A percentile compares a stretch with the other conserved stretches of the same genome.
These are phyloP conservation scores for Amoeboaphelidium protococcarum DNA, from an alignment of 371 early-diverging fungal genomes.

Conservation along the genomic window DNA sequence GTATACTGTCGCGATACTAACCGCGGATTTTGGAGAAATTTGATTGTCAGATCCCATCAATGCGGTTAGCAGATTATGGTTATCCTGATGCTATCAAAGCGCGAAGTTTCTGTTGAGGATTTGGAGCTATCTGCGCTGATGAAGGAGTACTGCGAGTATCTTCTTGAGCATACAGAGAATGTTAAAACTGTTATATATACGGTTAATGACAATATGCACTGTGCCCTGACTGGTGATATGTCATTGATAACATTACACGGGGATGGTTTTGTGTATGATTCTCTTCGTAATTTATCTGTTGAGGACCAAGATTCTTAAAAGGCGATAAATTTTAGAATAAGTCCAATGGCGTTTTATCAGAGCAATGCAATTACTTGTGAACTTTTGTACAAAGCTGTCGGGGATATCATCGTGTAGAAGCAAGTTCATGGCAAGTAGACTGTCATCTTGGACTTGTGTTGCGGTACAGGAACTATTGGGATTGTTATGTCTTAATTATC, in stretches of 20 bases:
- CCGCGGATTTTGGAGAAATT: slow-evolving; percentile 33
- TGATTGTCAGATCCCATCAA: slow-evolving; percentile 19
- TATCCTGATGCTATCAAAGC: not conserved
- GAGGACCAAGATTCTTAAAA: not conserved
- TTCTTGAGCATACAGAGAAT: slow-evolving; percentile 21
- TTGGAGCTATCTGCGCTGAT: not conserved
- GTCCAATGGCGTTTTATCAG: slow-evolving; percentile 51
- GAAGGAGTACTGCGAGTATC: slow-evolving; percentile 13
- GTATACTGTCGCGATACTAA: slow-evolving; percentile 30
- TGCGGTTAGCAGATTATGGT: not conserved
- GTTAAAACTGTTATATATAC: not conserved
- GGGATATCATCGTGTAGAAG: slow-evolving; percentile 8
- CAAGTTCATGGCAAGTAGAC: not conserved
- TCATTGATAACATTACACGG: not conserved
- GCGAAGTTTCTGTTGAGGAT: not conserved
- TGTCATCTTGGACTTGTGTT: slow-evolving; percentile 46
- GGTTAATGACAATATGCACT: not conserved
- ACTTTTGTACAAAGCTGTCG: slow-evolving; percentile 22
- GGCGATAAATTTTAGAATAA: slow-evolving; percentile 31
- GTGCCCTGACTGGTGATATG: not conserved
- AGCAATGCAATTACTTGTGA: slow-evolving; percentile 45
- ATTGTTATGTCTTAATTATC: slow-evolving; percentile 31
- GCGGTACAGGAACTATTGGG: slow-evolving; percentile 71
- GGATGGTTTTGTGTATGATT: not conserved
- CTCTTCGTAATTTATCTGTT: not conserved